Evolutionary conservation across 345 rosid genomes (phyloP).

Genomic region (Cochlearia excelsa): DNA sequence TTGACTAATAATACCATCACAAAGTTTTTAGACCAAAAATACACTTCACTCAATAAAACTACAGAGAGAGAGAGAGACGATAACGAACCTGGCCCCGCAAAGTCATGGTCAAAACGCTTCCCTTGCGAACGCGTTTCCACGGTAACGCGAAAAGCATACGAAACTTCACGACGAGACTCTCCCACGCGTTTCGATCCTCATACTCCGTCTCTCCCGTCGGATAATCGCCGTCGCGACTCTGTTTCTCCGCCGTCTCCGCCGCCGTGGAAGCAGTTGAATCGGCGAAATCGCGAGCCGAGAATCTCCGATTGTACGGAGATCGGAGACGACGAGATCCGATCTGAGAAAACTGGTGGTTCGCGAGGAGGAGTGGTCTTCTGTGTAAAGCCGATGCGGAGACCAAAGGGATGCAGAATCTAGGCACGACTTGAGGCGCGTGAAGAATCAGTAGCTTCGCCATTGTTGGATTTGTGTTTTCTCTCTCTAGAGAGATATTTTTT

Average conservation of each 20-base stretch:
- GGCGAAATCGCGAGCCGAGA: slow-evolving; percentile 63
- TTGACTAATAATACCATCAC: no score
- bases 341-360: slow-evolving; percentile 22
- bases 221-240: slow-evolving; percentile 39
- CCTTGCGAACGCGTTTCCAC: slow-evolving; percentile 85
- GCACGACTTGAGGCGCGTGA: slow-evolving; percentile 46
- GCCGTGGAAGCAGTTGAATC: slow-evolving; percentile 47
- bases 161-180: slow-evolving; percentile 58
- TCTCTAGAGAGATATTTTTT: slow-evolving; percentile 5
- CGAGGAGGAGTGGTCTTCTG: slow-evolving; percentile 35
- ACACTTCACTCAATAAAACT: no score
- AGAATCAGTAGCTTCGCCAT: slow-evolving; percentile 64
- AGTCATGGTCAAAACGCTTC: slow-evolving; percentile 77
- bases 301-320: slow-evolving; percentile 18
- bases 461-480: slow-evolving; percentile 11
- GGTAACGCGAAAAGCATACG: slow-evolving; percentile 79
- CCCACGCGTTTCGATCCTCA: slow-evolving; percentile 50
- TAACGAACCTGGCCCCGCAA: slow-evolving; percentile 88
- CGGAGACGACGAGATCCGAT: slow-evolving; percentile 17
- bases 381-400: slow-evolving; percentile 29
- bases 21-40: no score
- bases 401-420: slow-evolving; percentile 31
- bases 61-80: no score
- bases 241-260: slow-evolving; percentile 31
- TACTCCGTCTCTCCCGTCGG: slow-evolving; percentile 75